Evolutionary conservation across 2,329 filamentous ascomycete species (phyloP).

Genomic region (Aureobasidium melanogenum): DNA sequence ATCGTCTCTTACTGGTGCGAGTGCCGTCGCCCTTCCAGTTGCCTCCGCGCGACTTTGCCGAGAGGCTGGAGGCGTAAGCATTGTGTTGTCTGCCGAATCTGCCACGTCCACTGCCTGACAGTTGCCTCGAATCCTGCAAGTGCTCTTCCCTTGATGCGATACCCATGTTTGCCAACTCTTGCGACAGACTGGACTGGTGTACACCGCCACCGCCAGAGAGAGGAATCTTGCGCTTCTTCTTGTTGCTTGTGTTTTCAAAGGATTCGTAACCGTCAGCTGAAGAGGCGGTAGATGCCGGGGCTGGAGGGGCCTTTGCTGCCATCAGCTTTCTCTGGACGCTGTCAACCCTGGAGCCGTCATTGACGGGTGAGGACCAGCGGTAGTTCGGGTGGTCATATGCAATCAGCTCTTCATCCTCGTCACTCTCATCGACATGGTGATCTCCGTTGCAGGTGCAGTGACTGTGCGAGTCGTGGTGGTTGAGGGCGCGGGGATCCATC

Average conservation of each 20-base stretch:
- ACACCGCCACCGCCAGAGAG: slow-evolving; percentile 64
- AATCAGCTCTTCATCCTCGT: slow-evolving; percentile 51
- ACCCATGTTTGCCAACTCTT: slow-evolving; percentile 57
- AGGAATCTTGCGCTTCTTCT: slow-evolving; percentile 98
- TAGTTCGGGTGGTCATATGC: slow-evolving; percentile 33
- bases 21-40: slow-evolving; percentile 17
- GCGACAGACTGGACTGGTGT: slow-evolving; percentile 50
- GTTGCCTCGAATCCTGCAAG: background rate
- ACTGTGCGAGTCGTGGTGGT: slow-evolving; percentile 38
- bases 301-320: slow-evolving; percentile 25
- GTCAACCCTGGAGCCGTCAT: slow-evolving; percentile 22
- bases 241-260: slow-evolving; percentile 97
- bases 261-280: slow-evolving; percentile 86
- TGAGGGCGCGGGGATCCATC: slow-evolving; percentile 13
- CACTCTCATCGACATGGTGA: slow-evolving; percentile 47
- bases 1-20: slow-evolving; percentile 13
- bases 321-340: slow-evolving; percentile 26
- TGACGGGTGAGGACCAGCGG: slow-evolving; percentile 28
- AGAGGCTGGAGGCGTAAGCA: slow-evolving; percentile 32
- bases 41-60: slow-evolving; percentile 23
- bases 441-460: slow-evolving; percentile 36
- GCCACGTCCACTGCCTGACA: slow-evolving; percentile 52
- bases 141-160: slow-evolving; percentile 36
- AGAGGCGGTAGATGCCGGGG: slow-evolving; percentile 52
- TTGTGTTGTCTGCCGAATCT: slow-evolving; percentile 59